phyloP scores from a whole-genome alignment of 1,284 basidiomycete genomes.

The Abortiporus biennis region DNA sequence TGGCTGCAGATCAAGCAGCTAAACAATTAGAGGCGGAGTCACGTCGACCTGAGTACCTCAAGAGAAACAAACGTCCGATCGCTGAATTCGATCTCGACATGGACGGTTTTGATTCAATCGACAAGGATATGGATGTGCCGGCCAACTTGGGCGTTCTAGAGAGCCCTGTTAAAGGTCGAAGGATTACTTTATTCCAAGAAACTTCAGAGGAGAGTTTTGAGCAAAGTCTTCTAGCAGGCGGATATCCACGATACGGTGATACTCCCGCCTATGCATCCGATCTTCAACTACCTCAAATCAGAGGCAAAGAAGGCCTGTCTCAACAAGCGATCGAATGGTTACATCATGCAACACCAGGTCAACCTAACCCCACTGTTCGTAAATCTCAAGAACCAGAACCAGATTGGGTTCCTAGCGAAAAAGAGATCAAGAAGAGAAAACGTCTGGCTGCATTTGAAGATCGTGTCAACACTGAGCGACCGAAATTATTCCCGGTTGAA shows the following conservation, averaged over 20 bases:
- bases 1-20: constrained; percentile 40
- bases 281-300: constrained; percentile 20
- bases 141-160: constrained; percentile 52
- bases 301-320: constrained; percentile 18
- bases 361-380: constrained; percentile 23
- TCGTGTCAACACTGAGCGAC: too few species aligned
- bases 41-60: constrained; percentile 63
- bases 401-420: constrained; percentile 40
- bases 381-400: constrained; percentile 23
- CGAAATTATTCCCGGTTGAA: constrained; percentile 46
- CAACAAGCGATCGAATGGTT: constrained; percentile 31
- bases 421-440: constrained; percentile 55
- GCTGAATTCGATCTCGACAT: constrained; percentile 31
- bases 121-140: constrained; percentile 11
- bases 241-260: constrained; percentile 60
- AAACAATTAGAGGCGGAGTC: constrained; percentile 49
- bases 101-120: constrained; percentile 11
- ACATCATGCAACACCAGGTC: constrained; percentile 33
- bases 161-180: constrained; percentile 62
- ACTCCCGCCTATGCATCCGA: constrained; percentile 21
- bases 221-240: constrained; percentile 71
- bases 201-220: constrained; percentile 79
- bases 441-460: constrained; percentile 56
- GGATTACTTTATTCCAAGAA: constrained; percentile 69
- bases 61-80: constrained; percentile 42